A percentile compares a stretch with the other conserved stretches of the same genome.
These are phyloP conservation scores for Henningerozyma blattae DNA, from an alignment of 805 yeast species.

Conservation along the genomic window DNA sequence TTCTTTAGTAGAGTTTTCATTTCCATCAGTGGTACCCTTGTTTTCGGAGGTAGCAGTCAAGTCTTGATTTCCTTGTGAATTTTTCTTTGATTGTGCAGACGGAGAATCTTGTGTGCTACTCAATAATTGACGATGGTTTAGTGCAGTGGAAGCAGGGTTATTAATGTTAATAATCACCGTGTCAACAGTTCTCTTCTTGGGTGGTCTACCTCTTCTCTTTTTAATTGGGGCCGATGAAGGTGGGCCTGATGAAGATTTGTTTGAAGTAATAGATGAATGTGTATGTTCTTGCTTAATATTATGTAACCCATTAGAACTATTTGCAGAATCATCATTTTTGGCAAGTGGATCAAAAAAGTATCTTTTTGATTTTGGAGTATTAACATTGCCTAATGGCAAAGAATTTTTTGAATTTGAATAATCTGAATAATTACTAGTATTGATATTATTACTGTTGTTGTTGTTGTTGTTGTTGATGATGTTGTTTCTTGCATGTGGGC, in stretches of 20 bases:
- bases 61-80: background rate
- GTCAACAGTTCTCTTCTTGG: constrained; percentile 22
- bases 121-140: no score
- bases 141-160: no score
- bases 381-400: constrained; percentile 19
- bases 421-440: constrained; percentile 1
- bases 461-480: no score
- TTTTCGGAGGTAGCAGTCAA: background rate
- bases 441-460: constrained; percentile 1
- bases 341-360: constrained; percentile 20
- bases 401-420: constrained; percentile 9
- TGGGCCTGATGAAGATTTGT: background rate
- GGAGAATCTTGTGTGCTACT: no score
- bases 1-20: background rate
- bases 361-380: constrained; percentile 21
- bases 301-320: no score
- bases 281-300: background rate
- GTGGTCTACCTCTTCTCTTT: constrained; percentile 26
- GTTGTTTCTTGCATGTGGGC: constrained; percentile 3
- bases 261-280: background rate
- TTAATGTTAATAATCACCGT: constrained; percentile 14
- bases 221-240: constrained; percentile 4
- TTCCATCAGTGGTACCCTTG: background rate
- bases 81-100: background rate
- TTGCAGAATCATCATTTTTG: background rate